Evolutionary conservation across 495 filamentous ascomycete genomes (phyloP).

Genomic region (Neurospora sp.): DNA sequence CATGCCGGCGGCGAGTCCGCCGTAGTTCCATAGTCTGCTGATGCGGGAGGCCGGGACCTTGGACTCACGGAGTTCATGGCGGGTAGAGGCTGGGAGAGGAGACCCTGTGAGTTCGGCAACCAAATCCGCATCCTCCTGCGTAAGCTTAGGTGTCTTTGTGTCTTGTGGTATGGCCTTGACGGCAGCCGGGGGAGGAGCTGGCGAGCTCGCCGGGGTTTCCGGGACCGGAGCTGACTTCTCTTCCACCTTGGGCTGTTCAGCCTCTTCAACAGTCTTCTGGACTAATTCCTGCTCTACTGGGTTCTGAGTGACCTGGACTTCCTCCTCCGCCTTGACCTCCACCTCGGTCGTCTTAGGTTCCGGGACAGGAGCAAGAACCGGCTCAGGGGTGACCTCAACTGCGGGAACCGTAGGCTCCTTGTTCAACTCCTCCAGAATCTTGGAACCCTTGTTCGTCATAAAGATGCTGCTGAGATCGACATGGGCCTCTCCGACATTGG

Average conservation of each 20-base stretch:
- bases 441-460: slow-evolving; percentile 24
- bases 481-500: not conserved
- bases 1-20: slow-evolving; percentile 88
- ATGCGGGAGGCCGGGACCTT: slow-evolving; percentile 82
- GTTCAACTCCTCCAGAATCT: slow-evolving; percentile 20
- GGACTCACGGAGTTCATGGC: slow-evolving; percentile 77
- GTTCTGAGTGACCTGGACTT: not conserved
- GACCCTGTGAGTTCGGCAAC: slow-evolving; percentile 7
- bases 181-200: not conserved
- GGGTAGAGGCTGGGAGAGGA: slow-evolving; percentile 1
- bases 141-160: not conserved
- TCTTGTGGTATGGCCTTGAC: not conserved
- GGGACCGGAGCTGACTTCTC: not conserved
- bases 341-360: not conserved
- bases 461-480: slow-evolving; percentile 32
- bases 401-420: not conserved
- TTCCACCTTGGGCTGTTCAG: not conserved
- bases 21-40: slow-evolving; percentile 86
- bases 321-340: not conserved
- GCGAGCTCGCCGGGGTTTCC: not conserved
- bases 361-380: not conserved
- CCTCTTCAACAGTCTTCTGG: not conserved
- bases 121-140: slow-evolving; percentile 7
- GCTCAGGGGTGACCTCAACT: not conserved
- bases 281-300: not conserved